Percentiles rank a stretch among this genome's conserved stretches.
phyloP scores from a whole-genome alignment of 176 grass and related monocot species.

The Eragrostis curvula region DNA sequence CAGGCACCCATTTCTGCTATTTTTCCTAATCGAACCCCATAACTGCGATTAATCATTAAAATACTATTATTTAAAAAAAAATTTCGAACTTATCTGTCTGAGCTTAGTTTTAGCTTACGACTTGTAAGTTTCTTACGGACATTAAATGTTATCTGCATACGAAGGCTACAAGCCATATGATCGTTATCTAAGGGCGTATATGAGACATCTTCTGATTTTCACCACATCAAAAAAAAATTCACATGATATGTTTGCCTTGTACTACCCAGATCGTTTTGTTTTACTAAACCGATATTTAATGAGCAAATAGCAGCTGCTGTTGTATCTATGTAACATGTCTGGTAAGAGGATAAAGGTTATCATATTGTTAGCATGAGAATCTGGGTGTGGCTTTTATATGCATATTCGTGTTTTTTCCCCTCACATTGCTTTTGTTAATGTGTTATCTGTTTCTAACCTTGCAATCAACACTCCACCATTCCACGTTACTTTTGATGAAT shows the following conservation, averaged over 20 bases:
- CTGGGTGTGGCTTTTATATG: neutral
- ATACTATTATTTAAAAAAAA: too few species aligned
- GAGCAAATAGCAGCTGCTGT: neutral
- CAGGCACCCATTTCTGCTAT: too few species aligned
- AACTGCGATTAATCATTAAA: too few species aligned
- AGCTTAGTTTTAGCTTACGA: slow-evolving; percentile 36
- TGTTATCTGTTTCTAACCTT: neutral
- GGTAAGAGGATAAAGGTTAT: neutral
- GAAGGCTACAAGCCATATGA: neutral
- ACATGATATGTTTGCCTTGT: neutral
- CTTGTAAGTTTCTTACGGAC: slow-evolving; percentile 21
- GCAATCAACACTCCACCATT: neutral
- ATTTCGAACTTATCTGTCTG: too few species aligned
- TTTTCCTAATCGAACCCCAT: too few species aligned
- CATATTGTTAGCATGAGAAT: neutral
- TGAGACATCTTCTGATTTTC: neutral
- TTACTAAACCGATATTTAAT: neutral
- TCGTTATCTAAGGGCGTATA: neutral
- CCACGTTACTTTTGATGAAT: neutral
- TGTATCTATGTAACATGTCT: neutral
- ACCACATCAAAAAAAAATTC: too few species aligned
- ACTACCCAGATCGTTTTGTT: neutral
- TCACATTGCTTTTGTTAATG: neutral
- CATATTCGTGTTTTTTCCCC: neutral
- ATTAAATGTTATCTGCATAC: neutral